Evolutionary conservation across 2,329 filamentous ascomycete species (phyloP).

Genomic region (Neopestalotiopsis rosae): DNA sequence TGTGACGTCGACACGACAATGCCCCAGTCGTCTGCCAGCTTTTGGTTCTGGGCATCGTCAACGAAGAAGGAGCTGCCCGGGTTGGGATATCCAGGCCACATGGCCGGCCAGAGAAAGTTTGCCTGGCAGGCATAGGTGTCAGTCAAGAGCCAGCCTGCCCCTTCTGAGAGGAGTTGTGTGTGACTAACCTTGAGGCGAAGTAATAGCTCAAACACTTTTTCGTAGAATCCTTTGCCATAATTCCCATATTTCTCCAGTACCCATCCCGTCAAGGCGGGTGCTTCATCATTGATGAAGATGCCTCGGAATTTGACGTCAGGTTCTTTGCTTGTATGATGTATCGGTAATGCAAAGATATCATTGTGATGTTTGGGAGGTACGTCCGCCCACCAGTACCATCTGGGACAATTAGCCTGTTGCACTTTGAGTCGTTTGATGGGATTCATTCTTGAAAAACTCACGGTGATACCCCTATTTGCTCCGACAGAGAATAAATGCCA

Average conservation of each 20-base stretch:
- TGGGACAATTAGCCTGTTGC: slow-evolving; percentile 10
- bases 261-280: slow-evolving; percentile 53
- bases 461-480: slow-evolving; percentile 67
- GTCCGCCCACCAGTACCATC: slow-evolving; percentile 66
- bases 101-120: slow-evolving; percentile 72
- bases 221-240: slow-evolving; percentile 63
- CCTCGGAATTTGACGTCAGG: slow-evolving; percentile 65
- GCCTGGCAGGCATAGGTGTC: slow-evolving; percentile 39
- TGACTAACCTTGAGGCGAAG: slow-evolving; percentile 52
- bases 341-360: slow-evolving; percentile 54
- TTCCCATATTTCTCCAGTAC: slow-evolving; percentile 48
- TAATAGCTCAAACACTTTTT: slow-evolving; percentile 66
- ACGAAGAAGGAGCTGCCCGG: slow-evolving; percentile 64
- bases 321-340: slow-evolving; percentile 52
- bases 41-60: slow-evolving; percentile 63
- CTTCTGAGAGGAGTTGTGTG: too few relatives aligned
- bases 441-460: slow-evolving; percentile 23
- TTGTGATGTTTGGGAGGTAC: slow-evolving; percentile 54
- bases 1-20: slow-evolving; percentile 70
- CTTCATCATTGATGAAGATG: slow-evolving; percentile 69
- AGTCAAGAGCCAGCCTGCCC: background rate
- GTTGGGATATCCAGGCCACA: slow-evolving; percentile 59
- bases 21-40: slow-evolving; percentile 65
- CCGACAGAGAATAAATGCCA: slow-evolving; percentile 63
- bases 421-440: background rate